Evolutionary conservation across 148 eudicot genomes (phyloP).

Genomic region (Dysphania ambrosioides): DNA sequence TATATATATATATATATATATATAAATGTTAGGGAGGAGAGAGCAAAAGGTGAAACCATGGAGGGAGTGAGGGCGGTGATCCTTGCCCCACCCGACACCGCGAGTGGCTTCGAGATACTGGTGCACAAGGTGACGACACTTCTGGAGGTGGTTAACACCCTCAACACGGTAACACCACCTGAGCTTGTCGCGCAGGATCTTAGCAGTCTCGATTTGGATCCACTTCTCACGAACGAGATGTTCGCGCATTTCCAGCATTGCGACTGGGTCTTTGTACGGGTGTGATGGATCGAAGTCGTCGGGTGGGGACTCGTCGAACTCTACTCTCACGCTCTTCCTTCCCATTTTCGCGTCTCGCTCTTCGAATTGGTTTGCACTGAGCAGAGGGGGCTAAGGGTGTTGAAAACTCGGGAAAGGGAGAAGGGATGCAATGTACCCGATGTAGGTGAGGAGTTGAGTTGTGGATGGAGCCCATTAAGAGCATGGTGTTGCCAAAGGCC

Average conservation of each 20-base stretch:
- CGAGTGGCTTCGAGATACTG: slow-evolving; percentile 89
- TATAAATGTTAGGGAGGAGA: too few relatives aligned
- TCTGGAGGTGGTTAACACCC: slow-evolving; percentile 86
- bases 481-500: too few relatives aligned
- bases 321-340: slow-evolving; percentile 54
- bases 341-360: slow-evolving; percentile 62
- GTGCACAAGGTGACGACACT: slow-evolving; percentile 81
- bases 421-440: too few relatives aligned
- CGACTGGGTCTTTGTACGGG: slow-evolving; percentile 97
- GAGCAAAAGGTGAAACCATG: slow-evolving; percentile 53
- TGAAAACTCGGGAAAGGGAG: too few relatives aligned
- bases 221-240: slow-evolving; percentile 87
- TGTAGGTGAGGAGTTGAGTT: too few relatives aligned
- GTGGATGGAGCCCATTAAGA: too few relatives aligned
- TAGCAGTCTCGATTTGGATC: slow-evolving; percentile 90
- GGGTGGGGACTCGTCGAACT: slow-evolving; percentile 75
- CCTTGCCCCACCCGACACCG: slow-evolving; percentile 92
- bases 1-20: too few relatives aligned
- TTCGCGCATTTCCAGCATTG: slow-evolving; percentile 92
- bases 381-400: background rate
- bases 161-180: slow-evolving; percentile 87
- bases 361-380: background rate
- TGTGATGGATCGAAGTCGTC: slow-evolving; percentile 85
- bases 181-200: slow-evolving; percentile 70
- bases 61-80: slow-evolving; percentile 58